Evolutionary conservation across 495 filamentous ascomycete species (phyloP).

Genomic region (Hapsidospora chrysogenum): DNA sequence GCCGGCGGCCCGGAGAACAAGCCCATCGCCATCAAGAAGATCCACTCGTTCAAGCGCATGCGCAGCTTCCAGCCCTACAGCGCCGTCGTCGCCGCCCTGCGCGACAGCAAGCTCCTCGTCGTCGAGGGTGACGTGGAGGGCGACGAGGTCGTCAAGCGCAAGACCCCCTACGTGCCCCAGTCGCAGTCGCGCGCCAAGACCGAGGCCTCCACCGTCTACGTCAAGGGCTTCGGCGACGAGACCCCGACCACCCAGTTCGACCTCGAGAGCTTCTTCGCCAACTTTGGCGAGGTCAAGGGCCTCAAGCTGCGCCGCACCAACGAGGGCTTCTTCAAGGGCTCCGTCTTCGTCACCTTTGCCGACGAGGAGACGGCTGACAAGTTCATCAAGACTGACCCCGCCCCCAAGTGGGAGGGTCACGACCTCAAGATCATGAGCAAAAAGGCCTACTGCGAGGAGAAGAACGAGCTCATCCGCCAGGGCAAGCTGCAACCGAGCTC

Average conservation of each 20-base stretch:
- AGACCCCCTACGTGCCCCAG: slow-evolving; percentile 37
- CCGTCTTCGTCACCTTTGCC: slow-evolving; percentile 83
- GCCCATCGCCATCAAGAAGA: slow-evolving; percentile 53
- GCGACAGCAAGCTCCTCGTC: slow-evolving; percentile 49
- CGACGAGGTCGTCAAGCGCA: slow-evolving; percentile 53
- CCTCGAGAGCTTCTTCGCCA: slow-evolving; percentile 78
- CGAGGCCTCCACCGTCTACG: slow-evolving; percentile 26
- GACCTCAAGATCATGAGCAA: slow-evolving; percentile 68
- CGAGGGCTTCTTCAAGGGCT: slow-evolving; percentile 67
- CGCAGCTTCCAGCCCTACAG: slow-evolving; percentile 69
- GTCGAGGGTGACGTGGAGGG: slow-evolving; percentile 40
- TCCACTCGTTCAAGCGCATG: slow-evolving; percentile 89
- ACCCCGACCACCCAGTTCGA: slow-evolving; percentile 67
- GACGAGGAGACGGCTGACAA: slow-evolving; percentile 54
- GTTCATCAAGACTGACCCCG: slow-evolving; percentile 64
- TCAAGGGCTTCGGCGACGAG: slow-evolving; percentile 83
- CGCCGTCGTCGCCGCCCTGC: slow-evolving; percentile 67
- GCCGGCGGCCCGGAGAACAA: slow-evolving; percentile 65
- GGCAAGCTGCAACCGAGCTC: slow-evolving; percentile 45
- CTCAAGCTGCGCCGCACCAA: slow-evolving; percentile 72
- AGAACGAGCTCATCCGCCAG: slow-evolving; percentile 56
- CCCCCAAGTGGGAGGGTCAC: slow-evolving; percentile 63
- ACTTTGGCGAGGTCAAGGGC: slow-evolving; percentile 61
- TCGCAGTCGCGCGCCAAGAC: slow-evolving; percentile 13
- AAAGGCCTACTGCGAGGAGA: slow-evolving; percentile 67